A percentile compares a stretch with the other conserved stretches of the same genome.
These are phyloP conservation scores for Hippophae tibetana DNA, from an alignment of 306 rosid genomes.

Conservation along the genomic window DNA sequence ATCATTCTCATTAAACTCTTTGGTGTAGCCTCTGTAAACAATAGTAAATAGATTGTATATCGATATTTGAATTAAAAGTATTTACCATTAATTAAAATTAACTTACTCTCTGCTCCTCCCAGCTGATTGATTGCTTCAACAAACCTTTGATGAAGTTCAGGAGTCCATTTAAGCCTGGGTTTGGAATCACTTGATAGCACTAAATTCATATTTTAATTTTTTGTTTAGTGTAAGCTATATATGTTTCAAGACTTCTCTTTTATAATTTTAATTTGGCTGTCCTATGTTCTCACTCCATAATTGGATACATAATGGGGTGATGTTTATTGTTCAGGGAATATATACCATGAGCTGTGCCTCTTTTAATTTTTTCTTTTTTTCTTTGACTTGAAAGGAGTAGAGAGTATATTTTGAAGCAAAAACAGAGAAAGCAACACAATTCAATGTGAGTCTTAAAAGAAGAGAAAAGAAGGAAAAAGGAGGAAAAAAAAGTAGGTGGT, in stretches of 20 bases:
- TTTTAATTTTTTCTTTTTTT: constrained; percentile 21
- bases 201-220: constrained; percentile 61
- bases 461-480: constrained; percentile 61
- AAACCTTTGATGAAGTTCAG: constrained; percentile 85
- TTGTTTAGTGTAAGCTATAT: constrained; percentile 36
- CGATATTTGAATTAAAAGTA: background rate
- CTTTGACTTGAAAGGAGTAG: constrained; percentile 77
- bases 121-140: constrained; percentile 74
- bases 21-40: constrained; percentile 84
- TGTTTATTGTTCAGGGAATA: constrained; percentile 66
- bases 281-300: constrained; percentile 87
- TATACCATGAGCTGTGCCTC: constrained; percentile 74
- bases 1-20: constrained; percentile 82
- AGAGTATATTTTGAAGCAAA: constrained; percentile 72
- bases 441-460: constrained; percentile 74
- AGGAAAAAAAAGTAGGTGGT: constrained; percentile 42
- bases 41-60: constrained; percentile 1
- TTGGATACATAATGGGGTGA: constrained; percentile 84
- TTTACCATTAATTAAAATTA: constrained; percentile 7
- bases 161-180: constrained; percentile 93
- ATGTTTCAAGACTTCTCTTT: constrained; percentile 26
- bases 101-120: constrained; percentile 92
- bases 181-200: constrained; percentile 86
- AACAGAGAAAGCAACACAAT: constrained; percentile 53
- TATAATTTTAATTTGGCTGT: constrained; percentile 32